These are phyloP conservation scores for Apiotrichum gamsii DNA, from an alignment of 1,284 basidiomycete species.

Conservation along the genomic window DNA sequence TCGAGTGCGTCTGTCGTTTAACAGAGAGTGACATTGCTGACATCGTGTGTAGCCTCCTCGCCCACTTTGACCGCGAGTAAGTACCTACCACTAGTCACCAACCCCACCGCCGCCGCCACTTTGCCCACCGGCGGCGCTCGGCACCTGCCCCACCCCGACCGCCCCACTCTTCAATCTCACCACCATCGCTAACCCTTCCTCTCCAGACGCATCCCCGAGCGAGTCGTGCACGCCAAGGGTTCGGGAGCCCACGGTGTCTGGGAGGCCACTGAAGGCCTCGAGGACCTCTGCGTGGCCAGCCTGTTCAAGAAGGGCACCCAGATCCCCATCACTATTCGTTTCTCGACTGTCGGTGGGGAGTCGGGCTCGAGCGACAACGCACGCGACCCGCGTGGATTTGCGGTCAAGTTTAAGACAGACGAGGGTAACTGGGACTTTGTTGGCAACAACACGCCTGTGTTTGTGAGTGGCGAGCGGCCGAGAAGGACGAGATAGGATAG, in stretches of 20 bases:
- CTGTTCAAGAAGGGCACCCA: constrained; percentile 70
- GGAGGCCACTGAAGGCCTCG: constrained; percentile 73
- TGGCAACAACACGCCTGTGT: constrained; percentile 74
- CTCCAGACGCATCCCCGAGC: constrained; percentile 72
- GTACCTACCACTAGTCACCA: constrained; percentile 8
- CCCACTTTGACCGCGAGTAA: constrained; percentile 18
- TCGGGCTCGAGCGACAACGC: constrained; percentile 81
- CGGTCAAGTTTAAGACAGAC: constrained; percentile 81
- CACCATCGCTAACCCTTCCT: constrained; percentile 39
- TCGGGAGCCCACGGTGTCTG: constrained; percentile 88
- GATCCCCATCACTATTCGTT: constrained; percentile 49
- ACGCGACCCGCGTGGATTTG: constrained; percentile 80
- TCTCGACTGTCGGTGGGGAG: constrained; percentile 60
- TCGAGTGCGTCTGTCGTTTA: constrained; percentile 2
- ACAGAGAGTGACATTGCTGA: neutral
- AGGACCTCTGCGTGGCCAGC: constrained; percentile 68
- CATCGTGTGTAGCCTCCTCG: constrained; percentile 55
- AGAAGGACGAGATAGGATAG: no score
- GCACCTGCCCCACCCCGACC: no score
- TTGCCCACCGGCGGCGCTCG: no score
- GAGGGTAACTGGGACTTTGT: constrained; percentile 89
- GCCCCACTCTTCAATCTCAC: no score
- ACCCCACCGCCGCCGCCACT: no score
- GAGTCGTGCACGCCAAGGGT: constrained; percentile 58
- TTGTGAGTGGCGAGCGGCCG: constrained; percentile 1